phyloP scores from a whole-genome alignment of 768 basidiomycete species.

The Tylopilus cervinicoccineus region DNA sequence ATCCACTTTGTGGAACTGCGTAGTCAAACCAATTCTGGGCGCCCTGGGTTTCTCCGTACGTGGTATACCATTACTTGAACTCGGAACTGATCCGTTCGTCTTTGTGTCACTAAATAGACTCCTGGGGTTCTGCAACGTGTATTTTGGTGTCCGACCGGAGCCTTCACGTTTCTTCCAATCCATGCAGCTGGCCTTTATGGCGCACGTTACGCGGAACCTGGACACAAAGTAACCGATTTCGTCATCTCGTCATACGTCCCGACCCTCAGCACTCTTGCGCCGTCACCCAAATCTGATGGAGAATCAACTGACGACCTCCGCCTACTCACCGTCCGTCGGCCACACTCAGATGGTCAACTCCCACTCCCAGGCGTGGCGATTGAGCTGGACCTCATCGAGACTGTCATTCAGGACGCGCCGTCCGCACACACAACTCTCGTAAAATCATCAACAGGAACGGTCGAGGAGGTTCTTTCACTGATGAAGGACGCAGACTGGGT shows the following conservation, averaged over 20 bases:
- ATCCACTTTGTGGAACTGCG: constrained; percentile 3
- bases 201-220: too few relatives aligned
- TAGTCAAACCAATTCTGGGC: constrained; percentile 5
- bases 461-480: neutral
- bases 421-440: neutral
- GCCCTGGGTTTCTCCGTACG: constrained; percentile 1
- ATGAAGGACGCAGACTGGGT: neutral
- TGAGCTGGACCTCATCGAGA: neutral
- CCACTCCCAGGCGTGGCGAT: neutral
- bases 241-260: too few relatives aligned
- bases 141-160: constrained; percentile 1
- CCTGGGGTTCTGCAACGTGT: neutral
- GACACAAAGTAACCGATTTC: neutral
- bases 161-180: too few relatives aligned
- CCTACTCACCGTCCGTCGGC: neutral
- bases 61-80: neutral
- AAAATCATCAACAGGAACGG: neutral
- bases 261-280: too few relatives aligned
- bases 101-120: neutral
- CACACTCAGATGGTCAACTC: neutral
- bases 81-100: neutral
- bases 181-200: too few relatives aligned
- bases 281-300: neutral
- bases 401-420: neutral
- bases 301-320: neutral